Percentiles rank a stretch among this genome's conserved stretches.
Conservation (phyloP, 2,329 filamentous ascomycete genomes). For the Fusarium brachygibbosum region DNA sequence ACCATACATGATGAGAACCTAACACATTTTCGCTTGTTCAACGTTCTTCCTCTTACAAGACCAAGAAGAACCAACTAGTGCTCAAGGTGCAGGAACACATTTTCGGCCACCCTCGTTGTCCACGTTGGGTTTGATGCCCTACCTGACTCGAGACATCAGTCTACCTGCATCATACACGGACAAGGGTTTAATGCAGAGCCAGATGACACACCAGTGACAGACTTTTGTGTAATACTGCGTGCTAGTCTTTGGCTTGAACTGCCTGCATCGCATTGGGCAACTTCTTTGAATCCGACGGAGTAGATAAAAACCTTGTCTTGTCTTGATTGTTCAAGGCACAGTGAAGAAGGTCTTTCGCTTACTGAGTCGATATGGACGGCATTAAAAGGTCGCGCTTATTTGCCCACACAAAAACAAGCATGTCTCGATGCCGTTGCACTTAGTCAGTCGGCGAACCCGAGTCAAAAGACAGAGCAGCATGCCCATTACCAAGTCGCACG, state of each 20-base stretch:
- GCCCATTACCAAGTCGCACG: constrained; percentile 4
- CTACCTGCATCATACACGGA: constrained; percentile 15
- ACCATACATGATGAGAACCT: not conserved
- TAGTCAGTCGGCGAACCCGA: not conserved
- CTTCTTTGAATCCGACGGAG: constrained; percentile 4
- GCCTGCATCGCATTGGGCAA: constrained; percentile 9
- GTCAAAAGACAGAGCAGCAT: not conserved
- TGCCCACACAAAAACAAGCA: constrained; percentile 10
- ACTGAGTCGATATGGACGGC: constrained; percentile 9
- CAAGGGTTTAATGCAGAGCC: constrained; percentile 30
- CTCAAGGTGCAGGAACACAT: constrained; percentile 6
- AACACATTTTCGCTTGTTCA: constrained; percentile 14
- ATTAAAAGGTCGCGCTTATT: constrained; percentile 23
- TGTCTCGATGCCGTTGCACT: constrained; percentile 11
- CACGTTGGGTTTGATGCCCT: constrained; percentile 30
- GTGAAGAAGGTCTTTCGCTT: constrained; percentile 15
- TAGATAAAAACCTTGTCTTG: not conserved
- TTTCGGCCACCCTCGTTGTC: constrained; percentile 11
- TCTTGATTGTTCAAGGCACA: not conserved
- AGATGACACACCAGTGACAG: constrained; percentile 35
- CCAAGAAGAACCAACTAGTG: constrained; percentile 2
- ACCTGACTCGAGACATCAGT: constrained; percentile 33
- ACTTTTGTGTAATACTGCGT: constrained; percentile 21
- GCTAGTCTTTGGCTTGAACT: constrained; percentile 8
- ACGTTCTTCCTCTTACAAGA: constrained; percentile 4